phyloP scores from a whole-genome alignment of 1,284 basidiomycete species.

The Cryptococcus sp. region DNA sequence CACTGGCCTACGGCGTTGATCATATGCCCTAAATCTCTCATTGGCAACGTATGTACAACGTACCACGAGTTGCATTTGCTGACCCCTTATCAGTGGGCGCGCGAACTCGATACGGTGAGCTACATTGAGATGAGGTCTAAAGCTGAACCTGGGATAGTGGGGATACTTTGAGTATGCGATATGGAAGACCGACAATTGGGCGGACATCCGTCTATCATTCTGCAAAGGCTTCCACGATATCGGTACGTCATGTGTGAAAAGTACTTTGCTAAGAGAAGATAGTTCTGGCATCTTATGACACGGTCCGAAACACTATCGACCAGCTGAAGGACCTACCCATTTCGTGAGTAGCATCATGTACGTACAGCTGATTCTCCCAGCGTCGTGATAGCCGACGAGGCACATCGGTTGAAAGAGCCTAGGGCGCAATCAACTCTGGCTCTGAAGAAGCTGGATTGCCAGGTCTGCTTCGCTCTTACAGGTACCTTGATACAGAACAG shows the following conservation, averaged over 20 bases:
- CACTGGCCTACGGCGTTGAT: constrained; percentile 50
- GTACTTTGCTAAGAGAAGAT: not conserved
- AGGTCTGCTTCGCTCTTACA: constrained; percentile 39
- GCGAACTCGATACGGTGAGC: constrained; percentile 54
- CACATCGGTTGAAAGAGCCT: constrained; percentile 48
- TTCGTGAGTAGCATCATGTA: constrained; percentile 32
- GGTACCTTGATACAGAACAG: constrained; percentile 55
- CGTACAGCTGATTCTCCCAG: not conserved
- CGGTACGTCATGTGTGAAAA: constrained; percentile 24
- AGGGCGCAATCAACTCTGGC: constrained; percentile 45
- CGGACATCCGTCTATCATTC: constrained; percentile 21
- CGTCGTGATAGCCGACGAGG: constrained; percentile 49
- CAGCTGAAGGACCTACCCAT: constrained; percentile 38
- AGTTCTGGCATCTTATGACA: constrained; percentile 46
- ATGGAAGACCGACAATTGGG: constrained; percentile 23
- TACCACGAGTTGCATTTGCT: constrained; percentile 21
- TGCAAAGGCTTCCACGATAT: constrained; percentile 44
- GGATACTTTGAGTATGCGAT: constrained; percentile 48
- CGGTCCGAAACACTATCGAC: constrained; percentile 27
- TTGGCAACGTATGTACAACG: constrained; percentile 49
- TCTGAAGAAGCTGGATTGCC: constrained; percentile 48
- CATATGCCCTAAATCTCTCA: constrained; percentile 52
- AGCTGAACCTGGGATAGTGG: constrained; percentile 31
- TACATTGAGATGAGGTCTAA: not conserved
- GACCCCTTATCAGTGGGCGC: constrained; percentile 47